Base-by-base conservation (phyloP, 805 yeast genomes). In the Metschnikowia corniflorae region DNA sequence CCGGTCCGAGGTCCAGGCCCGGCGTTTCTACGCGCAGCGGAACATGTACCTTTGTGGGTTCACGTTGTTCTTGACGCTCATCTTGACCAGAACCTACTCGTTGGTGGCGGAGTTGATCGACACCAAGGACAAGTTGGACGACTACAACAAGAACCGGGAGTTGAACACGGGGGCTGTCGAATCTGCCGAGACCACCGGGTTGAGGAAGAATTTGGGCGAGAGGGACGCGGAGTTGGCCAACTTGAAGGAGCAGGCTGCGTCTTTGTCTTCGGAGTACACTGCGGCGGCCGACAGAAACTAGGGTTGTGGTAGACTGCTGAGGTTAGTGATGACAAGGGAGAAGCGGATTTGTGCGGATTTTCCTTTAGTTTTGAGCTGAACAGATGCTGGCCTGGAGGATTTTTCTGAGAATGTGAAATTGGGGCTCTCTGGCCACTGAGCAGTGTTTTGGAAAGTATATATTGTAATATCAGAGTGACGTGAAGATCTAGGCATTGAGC, bases 31-130 rank as follows among this genome's bases (percentile, higher is more conserved):
- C 57, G 87, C 97, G 15, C 98, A 93, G 68, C 80, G 99, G 68
- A 93, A 93, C 70, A 78, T 88, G 82, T 93, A 93, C 54, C 72
- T 93, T 33, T 87, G 96, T 50, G 99, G 99, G 1, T 87, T 89
- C 64, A 88, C 97, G 2, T 74, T 93, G 59, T 93, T 93, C 60
- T 70, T 93, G 54, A 85, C 96, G 2, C 71, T 89, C 55, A 82
- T 87, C 35, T 78, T 89, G 49, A 80, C 82, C 54, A 77, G 97
- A 65, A 87, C 96, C 2, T 87, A 85, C 60, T 70, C 78, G 3
- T 70, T 88, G 47, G 94, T 86, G 20, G 80, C 80, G 32, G 93
- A 84, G 54, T 69, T 87, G 60, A 61, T 83, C 33, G 65, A 65
- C 40, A 73, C 79, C 52, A 83, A 79, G 71, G 87, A 76, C 54